Percentiles rank a stretch among this genome's conserved stretches.
These are phyloP conservation scores for Rhizoclosmatium sp. DNA, from an alignment of 192 early-diverging fungal genomes.

Conservation along the genomic window DNA sequence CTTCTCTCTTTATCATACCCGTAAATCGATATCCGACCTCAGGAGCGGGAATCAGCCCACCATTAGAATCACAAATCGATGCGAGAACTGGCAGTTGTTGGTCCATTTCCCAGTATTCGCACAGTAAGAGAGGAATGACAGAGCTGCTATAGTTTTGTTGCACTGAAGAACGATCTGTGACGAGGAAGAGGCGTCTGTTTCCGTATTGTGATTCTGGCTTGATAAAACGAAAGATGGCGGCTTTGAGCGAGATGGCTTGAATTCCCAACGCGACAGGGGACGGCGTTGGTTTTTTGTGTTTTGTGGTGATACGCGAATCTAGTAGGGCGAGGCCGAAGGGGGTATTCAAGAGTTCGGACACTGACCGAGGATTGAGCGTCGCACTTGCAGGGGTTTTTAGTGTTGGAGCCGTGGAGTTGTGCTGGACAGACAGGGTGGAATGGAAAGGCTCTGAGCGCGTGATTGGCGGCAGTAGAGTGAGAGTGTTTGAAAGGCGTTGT, in stretches of 20 bases:
- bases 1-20: slow-evolving; percentile 3
- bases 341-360: background rate
- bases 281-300: too few relatives aligned
- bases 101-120: slow-evolving; percentile 21
- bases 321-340: background rate
- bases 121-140: background rate
- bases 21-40: background rate
- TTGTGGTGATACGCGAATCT: background rate
- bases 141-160: background rate
- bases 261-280: background rate
- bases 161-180: background rate
- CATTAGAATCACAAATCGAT: background rate
- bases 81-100: background rate
- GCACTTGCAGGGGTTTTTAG: background rate
- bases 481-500: too few relatives aligned
- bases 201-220: background rate
- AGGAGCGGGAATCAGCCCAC: background rate
- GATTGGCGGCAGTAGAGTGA: background rate
- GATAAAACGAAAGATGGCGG: background rate
- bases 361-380: background rate
- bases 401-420: background rate
- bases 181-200: background rate
- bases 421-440: background rate
- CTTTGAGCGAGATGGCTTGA: background rate
- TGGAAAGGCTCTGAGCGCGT: background rate